Percentiles rank a stretch among this genome's conserved stretches.
phyloP scores from a whole-genome alignment of 257 asterid genomes.

The Solanum piurae region DNA sequence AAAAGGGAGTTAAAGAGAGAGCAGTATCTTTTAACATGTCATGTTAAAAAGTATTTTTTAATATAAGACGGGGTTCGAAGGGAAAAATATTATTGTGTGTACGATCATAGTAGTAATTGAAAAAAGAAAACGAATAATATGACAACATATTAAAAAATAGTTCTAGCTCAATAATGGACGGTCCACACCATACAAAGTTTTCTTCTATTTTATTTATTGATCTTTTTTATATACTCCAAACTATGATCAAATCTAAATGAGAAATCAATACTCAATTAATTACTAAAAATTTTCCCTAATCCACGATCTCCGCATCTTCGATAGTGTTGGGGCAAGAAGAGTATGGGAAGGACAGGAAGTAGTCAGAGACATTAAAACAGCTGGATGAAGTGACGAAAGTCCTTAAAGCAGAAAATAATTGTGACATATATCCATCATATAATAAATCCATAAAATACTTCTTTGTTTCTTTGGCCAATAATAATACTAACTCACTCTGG shows the following conservation, averaged over 20 bases:
- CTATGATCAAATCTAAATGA: background rate
- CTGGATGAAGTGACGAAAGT: background rate
- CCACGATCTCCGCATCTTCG: background rate
- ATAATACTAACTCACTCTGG: background rate
- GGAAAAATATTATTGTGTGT: too few species aligned
- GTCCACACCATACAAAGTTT: background rate
- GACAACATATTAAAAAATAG: background rate
- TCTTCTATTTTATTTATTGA: too few species aligned
- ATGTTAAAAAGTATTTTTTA: background rate
- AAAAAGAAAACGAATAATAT: too few species aligned
- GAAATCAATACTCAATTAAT: rapidly evolving
- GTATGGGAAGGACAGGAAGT: background rate
- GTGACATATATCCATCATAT: background rate
- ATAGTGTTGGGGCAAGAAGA: background rate
- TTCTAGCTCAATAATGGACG: background rate
- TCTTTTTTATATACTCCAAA: background rate
- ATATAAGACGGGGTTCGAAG: background rate
- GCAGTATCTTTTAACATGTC: background rate
- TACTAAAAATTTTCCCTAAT: rapidly evolving
- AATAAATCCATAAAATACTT: background rate
- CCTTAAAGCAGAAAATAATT: background rate
- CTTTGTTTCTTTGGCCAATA: background rate
- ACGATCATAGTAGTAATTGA: too few species aligned
- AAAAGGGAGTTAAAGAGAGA: background rate
- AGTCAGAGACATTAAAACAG: background rate